Evolutionary conservation across 2,329 filamentous ascomycete species (phyloP).

Genomic region (Pseudogymnoascus sp.): DNA sequence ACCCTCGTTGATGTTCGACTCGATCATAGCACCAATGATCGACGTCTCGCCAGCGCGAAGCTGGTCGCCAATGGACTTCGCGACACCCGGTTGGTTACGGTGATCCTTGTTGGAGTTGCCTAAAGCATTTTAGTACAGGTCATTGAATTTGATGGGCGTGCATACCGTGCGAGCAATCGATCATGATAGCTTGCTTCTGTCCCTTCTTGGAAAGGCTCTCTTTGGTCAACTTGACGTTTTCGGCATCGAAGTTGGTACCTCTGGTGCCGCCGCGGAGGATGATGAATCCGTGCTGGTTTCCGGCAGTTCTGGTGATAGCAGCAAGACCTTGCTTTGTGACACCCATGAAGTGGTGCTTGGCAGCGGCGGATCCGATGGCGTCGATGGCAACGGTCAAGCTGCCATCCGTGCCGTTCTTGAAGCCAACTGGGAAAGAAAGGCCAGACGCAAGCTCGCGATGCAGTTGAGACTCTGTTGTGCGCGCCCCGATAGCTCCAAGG

Average conservation of each 20-base stretch:
- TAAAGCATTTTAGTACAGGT: conserved; percentile 28
- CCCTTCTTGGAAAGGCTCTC: conserved; percentile 74
- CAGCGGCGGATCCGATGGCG: conserved; percentile 77
- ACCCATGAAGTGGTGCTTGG: conserved; percentile 95
- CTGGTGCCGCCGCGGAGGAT: conserved; percentile 86
- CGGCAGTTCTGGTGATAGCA: conserved; percentile 84
- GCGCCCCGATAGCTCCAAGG: conserved; percentile 87
- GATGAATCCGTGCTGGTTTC: conserved; percentile 96
- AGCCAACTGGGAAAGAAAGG: conserved; percentile 93
- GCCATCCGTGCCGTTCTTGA: conserved; percentile 98
- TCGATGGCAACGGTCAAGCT: conserved; percentile 87
- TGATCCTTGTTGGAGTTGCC: conserved; percentile 97
- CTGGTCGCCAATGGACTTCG: conserved; percentile 73
- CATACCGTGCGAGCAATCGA: conserved; percentile 93
- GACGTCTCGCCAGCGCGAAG: conserved; percentile 76
- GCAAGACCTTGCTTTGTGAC: conserved; percentile 96
- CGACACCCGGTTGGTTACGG: conserved; percentile 92
- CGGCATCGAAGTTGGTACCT: conserved; percentile 88
- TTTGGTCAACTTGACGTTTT: conserved; percentile 70
- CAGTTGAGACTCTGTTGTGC: conserved; percentile 93
- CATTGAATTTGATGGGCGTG: conserved; percentile 11
- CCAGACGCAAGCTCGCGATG: conserved; percentile 94
- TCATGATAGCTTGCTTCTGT: conserved; percentile 85
- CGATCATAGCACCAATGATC: conserved; percentile 97
- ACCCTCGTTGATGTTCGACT: conserved; percentile 91